Percentiles rank a stretch among this genome's conserved stretches.
Evolutionary conservation across 495 filamentous ascomycete species (phyloP).

Genomic region (Aspergillus diversus): DNA sequence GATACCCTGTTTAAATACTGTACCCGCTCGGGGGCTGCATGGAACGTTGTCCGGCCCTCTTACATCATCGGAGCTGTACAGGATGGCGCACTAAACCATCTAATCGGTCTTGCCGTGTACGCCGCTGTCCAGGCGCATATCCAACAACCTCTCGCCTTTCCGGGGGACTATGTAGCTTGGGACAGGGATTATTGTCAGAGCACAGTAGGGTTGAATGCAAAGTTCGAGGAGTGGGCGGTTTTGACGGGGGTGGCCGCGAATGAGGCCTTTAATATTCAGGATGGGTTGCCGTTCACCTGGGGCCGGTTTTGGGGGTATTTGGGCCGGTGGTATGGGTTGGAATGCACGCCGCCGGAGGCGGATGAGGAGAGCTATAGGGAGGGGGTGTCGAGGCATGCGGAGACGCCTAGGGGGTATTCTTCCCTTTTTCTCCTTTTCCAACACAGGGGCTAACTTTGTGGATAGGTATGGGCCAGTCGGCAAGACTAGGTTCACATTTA

Average conservation of each 20-base stretch:
- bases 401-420: slow-evolving; percentile 37
- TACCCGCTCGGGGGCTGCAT: slow-evolving; percentile 28
- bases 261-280: slow-evolving; percentile 50
- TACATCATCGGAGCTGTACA: slow-evolving; percentile 55
- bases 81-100: slow-evolving; percentile 54
- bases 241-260: slow-evolving; percentile 38
- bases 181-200: slow-evolving; percentile 42
- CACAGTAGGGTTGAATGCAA: slow-evolving; percentile 46
- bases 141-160: slow-evolving; percentile 41
- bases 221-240: slow-evolving; percentile 56
- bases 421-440: too few relatives aligned
- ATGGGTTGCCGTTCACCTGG: slow-evolving; percentile 47
- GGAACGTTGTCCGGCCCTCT: slow-evolving; percentile 46
- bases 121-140: slow-evolving; percentile 46
- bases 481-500: slow-evolving; percentile 39
- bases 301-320: slow-evolving; percentile 50
- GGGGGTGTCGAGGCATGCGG: slow-evolving; percentile 21
- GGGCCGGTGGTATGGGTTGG: slow-evolving; percentile 46
- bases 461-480: slow-evolving; percentile 32
- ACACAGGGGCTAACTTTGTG: background rate
- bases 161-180: slow-evolving; percentile 45
- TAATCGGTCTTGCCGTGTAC: slow-evolving; percentile 53
- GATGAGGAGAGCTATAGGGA: slow-evolving; percentile 31
- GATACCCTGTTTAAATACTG: slow-evolving; percentile 32
- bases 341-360: slow-evolving; percentile 29